These are phyloP conservation scores for Penicillium verhagenii DNA, from an alignment of 495 filamentous ascomycete species.

Conservation along the genomic window DNA sequence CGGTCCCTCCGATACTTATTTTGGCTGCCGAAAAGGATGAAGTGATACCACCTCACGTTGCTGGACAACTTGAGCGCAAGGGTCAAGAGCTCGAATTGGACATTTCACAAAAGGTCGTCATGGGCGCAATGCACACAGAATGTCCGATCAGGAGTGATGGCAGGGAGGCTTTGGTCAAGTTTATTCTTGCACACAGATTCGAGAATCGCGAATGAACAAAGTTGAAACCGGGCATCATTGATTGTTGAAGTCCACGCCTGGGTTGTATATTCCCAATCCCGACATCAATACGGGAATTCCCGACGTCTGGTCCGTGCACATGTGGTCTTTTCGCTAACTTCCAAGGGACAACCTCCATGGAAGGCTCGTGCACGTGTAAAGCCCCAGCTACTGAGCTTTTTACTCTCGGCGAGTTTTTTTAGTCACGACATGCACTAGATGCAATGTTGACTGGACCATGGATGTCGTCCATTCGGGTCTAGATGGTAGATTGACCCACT, in stretches of 20 bases:
- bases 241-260: too few species aligned
- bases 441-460: too few species aligned
- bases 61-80: constrained; percentile 43
- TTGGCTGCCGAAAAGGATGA: constrained; percentile 66
- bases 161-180: constrained; percentile 38
- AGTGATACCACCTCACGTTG: constrained; percentile 60
- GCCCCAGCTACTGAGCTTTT: too few species aligned
- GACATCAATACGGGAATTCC: too few species aligned
- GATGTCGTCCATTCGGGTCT: background rate
- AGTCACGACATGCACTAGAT: too few species aligned
- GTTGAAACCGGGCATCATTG: too few species aligned
- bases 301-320: too few species aligned
- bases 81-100: constrained; percentile 31
- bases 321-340: too few species aligned
- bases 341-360: too few species aligned
- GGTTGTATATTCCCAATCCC: too few species aligned
- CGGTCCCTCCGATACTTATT: constrained; percentile 49
- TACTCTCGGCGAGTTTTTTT: too few species aligned
- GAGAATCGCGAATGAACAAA: background rate
- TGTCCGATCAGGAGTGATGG: constrained; percentile 41
- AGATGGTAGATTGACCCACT: background rate
- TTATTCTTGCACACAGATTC: constrained; percentile 15
- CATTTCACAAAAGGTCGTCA: constrained; percentile 34
- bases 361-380: too few species aligned
- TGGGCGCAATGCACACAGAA: constrained; percentile 55